Evolutionary conservation across 495 filamentous ascomycete species (phyloP), one percentile per base, ranked within the genome.

Genomic region (Hypoxylon perforatum): DNA sequence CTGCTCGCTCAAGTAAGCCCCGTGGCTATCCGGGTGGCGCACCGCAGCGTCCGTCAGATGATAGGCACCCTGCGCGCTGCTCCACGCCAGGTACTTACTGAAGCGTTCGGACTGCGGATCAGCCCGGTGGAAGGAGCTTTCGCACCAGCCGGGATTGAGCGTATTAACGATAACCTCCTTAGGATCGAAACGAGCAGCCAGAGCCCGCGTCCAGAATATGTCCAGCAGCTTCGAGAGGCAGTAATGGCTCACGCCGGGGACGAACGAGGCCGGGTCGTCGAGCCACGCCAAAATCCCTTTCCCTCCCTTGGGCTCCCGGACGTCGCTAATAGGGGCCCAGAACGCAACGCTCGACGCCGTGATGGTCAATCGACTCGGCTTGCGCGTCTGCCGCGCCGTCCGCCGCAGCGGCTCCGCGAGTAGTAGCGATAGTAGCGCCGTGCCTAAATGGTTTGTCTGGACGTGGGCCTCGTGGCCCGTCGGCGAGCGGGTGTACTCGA

Each of bases 151-250:
- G 0, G 86, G 86, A 39, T 81, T 84, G 5, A 84, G 33, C 30
- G 79, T 74, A 60, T 86, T 86, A 55, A 88, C 64, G 14, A 86
- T 76, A 9, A 89, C 78, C 10, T 67, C 69, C 5, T 65, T 57
- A 2, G 77, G 66, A 22, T 72, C 65, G 7, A 77, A 36, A 4
- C 70, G 72, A 4, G 53, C 58, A 0, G 81, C 81, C 0, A 88
- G 67, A 50, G 80, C 78, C 8, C 81, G 80, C 11, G 83, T 75
- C 14, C 78, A 71, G 0, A 87, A 53, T 4, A 86, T 64, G 42
- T 80, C 74, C 12, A 88, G 65, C 9, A 88, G 69, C 67, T 88
- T 88, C 0, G 82, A 82, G 6, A 81, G 58, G 15, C 57, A 60
- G 56, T 86, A 85, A 0, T 55, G 52, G 50, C 77, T 78, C 3